Evolutionary conservation across 495 filamentous ascomycete species (phyloP), one percentile per base, ranked within the genome.

Genomic region (Pseudoneurospora amorphoporcata): DNA sequence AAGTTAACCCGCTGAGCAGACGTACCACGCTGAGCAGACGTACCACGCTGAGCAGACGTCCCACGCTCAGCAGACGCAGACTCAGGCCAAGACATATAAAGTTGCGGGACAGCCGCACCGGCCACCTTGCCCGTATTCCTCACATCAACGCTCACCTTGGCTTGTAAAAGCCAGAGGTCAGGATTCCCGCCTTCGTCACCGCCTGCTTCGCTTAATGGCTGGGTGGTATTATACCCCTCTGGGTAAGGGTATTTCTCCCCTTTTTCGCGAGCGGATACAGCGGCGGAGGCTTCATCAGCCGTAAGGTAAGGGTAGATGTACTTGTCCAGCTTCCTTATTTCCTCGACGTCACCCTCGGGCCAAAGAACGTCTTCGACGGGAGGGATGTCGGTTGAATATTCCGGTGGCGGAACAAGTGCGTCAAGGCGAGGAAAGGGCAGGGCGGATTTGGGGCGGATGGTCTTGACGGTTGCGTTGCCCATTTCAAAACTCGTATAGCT

Each of bases 281-380:
- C 53, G 53, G 1, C 10, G 10, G 12, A 2, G 5, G 47, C 53
- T 65, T 65, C 53, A 16, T 35, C 82, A 7, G 81, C 83, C 0
- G 83, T 74, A 19, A 98, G 86, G 76, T 97, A 99, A 0, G 95
- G 94, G 77, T 99, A 98, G 72, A 99, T 87, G 79, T 93, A 96
- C 76, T 94, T 94, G 29, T 85, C 81, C 14, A 99, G 80, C 45
- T 16, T 65, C 3, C 23, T 61, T 0, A 61, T 32, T 12, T 10
- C 47, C 23, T 83, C 85, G 80, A 96, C 91, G 79, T 97, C 91
- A 3, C 82, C 88, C 0, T 77, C 69, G 0, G 95, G 95, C 78
- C 91, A 91, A 0, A 94, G 75, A 8, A 86, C 87, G 40, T 87
- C 85, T 37, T 82, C 77, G n/a, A 87, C 82, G 40, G 87, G 77